phyloP scores from a whole-genome alignment of 2,329 filamentous ascomycete species.

The Coniochaeta pulveracea region DNA sequence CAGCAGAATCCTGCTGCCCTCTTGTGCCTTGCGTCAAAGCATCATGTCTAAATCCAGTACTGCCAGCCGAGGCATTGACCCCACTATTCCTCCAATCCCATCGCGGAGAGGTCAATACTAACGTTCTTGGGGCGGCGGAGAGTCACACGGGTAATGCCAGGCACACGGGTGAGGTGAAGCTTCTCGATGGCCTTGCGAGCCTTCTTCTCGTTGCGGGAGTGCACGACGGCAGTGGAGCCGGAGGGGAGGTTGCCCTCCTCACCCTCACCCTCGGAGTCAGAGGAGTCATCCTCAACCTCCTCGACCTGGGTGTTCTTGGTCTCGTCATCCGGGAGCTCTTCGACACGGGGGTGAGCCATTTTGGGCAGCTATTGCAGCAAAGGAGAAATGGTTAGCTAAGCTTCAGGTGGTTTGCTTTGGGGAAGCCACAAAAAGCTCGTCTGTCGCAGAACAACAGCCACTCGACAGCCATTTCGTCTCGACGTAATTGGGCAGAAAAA shows the following conservation, averaged over 20 bases:
- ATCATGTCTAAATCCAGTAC: too few species aligned
- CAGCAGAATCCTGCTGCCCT: too few species aligned
- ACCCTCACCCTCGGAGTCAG: constrained; percentile 68
- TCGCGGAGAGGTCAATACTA: constrained; percentile 42
- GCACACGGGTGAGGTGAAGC: constrained; percentile 90
- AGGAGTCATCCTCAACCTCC: constrained; percentile 60
- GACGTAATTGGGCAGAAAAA: too few species aligned
- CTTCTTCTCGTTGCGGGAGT: constrained; percentile 99
- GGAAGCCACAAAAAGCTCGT: constrained; percentile 1
- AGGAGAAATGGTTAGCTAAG: constrained; percentile 14
- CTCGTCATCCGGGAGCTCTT: constrained; percentile 92
- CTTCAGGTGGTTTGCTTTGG: constrained; percentile 1
- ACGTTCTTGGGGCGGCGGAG: constrained; percentile 98
- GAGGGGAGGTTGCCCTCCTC: constrained; percentile 55
- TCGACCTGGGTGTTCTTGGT: constrained; percentile 70
- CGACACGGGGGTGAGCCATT: constrained; percentile 97
- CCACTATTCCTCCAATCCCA: too few species aligned
- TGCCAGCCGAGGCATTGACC: too few species aligned
- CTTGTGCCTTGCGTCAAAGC: too few species aligned
- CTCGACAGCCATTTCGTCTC: too few species aligned
- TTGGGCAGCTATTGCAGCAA: constrained; percentile 29
- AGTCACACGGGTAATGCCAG: constrained; percentile 96
- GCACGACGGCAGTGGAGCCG: constrained; percentile 80
- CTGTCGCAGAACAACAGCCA: too few species aligned
- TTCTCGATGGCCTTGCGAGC: constrained; percentile 98